Base-by-base conservation (phyloP, 2,329 filamentous ascomycete genomes). In the Curvularia sp. region DNA sequence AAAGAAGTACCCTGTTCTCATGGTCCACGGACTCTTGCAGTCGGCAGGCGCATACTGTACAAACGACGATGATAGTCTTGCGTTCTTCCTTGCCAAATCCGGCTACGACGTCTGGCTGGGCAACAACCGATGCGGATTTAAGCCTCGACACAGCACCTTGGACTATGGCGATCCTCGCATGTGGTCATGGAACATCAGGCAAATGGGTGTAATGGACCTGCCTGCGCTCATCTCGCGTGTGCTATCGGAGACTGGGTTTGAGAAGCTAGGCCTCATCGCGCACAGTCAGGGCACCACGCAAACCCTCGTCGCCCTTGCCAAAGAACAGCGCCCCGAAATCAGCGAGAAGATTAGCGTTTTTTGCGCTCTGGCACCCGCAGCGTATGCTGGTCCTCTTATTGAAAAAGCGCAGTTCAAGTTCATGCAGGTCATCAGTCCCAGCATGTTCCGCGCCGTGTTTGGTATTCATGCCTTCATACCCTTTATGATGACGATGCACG, bases 71-170 rank as follows among this genome's bases (percentile, higher is more conserved):
- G 87, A 92, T 65, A 94, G 90, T 25, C 83, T 97, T 7, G 93
- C 94, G 0, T 97, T 97, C 77, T 96, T 89, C 80, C 87, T 98
- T 7, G 93, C 91, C 77, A 97, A 97, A 77, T 88, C 90, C 0
- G 93, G 93, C 1, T 97, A 92, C 76, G 94, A 98, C 74, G 92
- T 98, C 38, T 98, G 93, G 93, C 83, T 97, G 15, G 94, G 94
- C 4, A 96, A 97, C 78, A 97, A 97, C 73, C 86, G 94, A 19
- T 96, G 93, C 72, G 93, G 93, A 1, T 92, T 95, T 77, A 81
- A 85, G 0, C 93, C 94, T 0, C 85, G 87, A 63, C 94, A 98
- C 72, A 85, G 83, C 2, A 78, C 88, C 21, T 84, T 97, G 38
- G 78, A 86, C 2, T 87, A 90, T 64, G 80, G 80, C 3, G 94